Evolutionary conservation across 345 rosid species (phyloP).

Genomic region (Salix dunnii): DNA sequence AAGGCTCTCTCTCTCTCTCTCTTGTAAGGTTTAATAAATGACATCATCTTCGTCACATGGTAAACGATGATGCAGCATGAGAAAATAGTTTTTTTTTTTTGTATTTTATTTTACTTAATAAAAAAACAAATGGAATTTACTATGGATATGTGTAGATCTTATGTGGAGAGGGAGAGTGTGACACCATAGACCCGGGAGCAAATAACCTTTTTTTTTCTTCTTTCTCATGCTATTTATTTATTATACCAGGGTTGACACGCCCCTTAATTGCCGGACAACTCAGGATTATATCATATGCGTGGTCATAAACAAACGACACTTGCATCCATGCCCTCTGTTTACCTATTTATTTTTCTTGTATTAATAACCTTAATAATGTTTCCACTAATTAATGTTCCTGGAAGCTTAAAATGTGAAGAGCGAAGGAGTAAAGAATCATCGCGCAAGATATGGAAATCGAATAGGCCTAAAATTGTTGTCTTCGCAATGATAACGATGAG

Average conservation of each 20-base stretch:
- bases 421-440: background rate
- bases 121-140: slow-evolving; percentile 8
- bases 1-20: background rate
- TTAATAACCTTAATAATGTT: background rate
- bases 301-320: background rate
- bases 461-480: background rate
- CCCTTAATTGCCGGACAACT: slow-evolving; percentile 2
- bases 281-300: background rate
- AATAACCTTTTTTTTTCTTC: background rate
- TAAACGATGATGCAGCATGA: background rate
- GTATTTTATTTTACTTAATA: background rate
- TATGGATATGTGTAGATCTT: background rate
- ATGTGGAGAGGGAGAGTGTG: background rate
- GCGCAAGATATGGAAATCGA: background rate
- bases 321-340: background rate
- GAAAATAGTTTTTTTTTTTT: background rate
- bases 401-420: background rate
- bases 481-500: background rate
- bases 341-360: background rate
- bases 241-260: slow-evolving; percentile 18
- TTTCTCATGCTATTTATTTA: background rate
- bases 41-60: background rate
- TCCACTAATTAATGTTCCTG: background rate
- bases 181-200: background rate
- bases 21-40: background rate